Percentiles rank a stretch among this genome's conserved stretches.
Conservation (phyloP, 139 green algal species). For the Chlorella sorokiniana region DNA sequence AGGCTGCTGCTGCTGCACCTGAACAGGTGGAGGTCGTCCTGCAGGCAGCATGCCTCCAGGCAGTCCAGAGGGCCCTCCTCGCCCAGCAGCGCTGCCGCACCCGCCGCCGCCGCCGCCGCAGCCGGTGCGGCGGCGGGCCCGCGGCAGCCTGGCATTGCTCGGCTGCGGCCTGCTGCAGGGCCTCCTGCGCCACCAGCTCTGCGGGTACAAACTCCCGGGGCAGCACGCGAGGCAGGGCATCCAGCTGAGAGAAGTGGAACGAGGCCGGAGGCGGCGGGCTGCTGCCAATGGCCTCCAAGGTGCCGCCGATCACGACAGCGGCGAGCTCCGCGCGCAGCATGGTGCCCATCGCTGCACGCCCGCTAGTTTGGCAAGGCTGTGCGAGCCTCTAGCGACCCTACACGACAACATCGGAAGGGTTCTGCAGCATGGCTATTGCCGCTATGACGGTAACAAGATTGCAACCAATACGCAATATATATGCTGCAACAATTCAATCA, state of each 20-base stretch:
- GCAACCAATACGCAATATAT: too few species aligned
- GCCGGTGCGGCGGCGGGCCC: not conserved
- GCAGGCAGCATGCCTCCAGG: slow-evolving; percentile 25
- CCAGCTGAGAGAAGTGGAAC: not conserved
- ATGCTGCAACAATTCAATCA: too few species aligned
- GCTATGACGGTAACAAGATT: too few species aligned
- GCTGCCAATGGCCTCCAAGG: not conserved
- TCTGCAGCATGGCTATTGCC: too few species aligned
- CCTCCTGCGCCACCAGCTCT: not conserved
- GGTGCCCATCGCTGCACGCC: not conserved
- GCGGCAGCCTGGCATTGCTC: not conserved
- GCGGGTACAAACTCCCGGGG: not conserved
- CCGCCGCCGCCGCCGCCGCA: not conserved
- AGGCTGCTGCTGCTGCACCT: not conserved
- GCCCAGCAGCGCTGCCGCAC: not conserved
- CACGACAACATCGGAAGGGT: too few species aligned
- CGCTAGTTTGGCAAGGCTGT: too few species aligned
- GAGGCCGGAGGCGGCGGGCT: not conserved
- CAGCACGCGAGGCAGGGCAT: not conserved
- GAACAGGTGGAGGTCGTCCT: slow-evolving; percentile 19
- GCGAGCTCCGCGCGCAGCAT: not conserved
- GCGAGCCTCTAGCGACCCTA: too few species aligned
- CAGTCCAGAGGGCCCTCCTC: not conserved
- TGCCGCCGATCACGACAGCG: slow-evolving; percentile 13
- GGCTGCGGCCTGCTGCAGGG: not conserved